Evolutionary conservation across 768 basidiomycete species (phyloP), one percentile per base, ranked within the genome.

Genomic region (Hysterangium stoloniferum): DNA sequence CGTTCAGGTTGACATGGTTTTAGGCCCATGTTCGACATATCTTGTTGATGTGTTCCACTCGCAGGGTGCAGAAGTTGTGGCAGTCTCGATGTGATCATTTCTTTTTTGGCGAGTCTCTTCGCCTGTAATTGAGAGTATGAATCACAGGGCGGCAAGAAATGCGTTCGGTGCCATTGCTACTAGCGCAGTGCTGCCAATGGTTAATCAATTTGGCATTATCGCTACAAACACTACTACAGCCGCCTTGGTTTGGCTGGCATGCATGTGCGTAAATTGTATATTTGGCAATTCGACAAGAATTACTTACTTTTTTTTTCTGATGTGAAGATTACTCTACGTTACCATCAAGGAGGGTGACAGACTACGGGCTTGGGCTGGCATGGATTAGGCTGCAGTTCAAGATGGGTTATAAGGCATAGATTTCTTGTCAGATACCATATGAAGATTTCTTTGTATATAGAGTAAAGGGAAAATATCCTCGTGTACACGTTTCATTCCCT

Each of bases 51-150:
- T 83, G 9, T 54, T 85, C 63, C 81, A 78, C 29, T 60, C 68
- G 24, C 70, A 73, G 20, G 84, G 82, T 54, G 80, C 83, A 3
- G 82, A 86, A 58, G 69, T 72, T 17, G 70, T 74, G 62, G 82
- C 80, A 3, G 80, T 76, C 0, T 68, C 66, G 46, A 65, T 64
- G 84, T 83, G 36, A 17, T 32, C n/a, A 13, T 51, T 20, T 6
- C 32, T 19, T 19, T 33, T 6, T 33, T 47, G 15, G 12, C 28
- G 13, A 15, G 4, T 48, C 33, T 29, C 13, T 6, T 22, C 24
- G 19, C 33, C 4, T 9, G n/a, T 33, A 19, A 32, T 20, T 22
- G 20, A 20, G 31, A 17, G 2, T 6, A n/a, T 5, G n/a, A n/a
- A n/a, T 4, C 20, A 28, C 33, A 82, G 80, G 44, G 75, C 70